phyloP scores from a whole-genome alignment of 306 rosid genomes.

The Inga oerstediana region DNA sequence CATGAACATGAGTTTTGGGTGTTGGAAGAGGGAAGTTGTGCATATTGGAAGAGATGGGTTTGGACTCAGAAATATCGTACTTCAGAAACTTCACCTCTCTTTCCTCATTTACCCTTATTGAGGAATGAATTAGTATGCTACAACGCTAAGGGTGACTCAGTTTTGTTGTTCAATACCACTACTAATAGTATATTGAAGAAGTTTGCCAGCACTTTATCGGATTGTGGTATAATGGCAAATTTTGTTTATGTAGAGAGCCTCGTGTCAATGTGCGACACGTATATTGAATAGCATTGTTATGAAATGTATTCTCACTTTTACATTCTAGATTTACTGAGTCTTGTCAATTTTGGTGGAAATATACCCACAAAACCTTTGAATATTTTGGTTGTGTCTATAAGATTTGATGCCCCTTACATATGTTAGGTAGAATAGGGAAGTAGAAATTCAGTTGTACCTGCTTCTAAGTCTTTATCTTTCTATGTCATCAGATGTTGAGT shows the following conservation, averaged over 20 bases:
- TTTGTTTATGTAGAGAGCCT: neutral
- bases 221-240: rapidly evolving
- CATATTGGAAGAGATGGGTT: neutral
- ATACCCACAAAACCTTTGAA: neutral
- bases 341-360: neutral
- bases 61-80: neutral
- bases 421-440: neutral
- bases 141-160: neutral
- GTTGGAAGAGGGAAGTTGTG: neutral
- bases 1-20: neutral
- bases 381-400: too few relatives aligned
- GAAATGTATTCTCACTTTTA: neutral
- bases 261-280: neutral
- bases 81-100: too few relatives aligned
- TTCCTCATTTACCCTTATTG: neutral
- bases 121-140: neutral
- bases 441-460: neutral
- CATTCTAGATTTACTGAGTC: too few relatives aligned
- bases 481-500: too few relatives aligned
- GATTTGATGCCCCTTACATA: neutral
- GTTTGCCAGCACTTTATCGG: neutral
- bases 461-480: too few relatives aligned
- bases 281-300: neutral
- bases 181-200: neutral
- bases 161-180: neutral